A percentile compares a stretch with the other conserved stretches of the same genome.
Conservation (phyloP, 345 rosid species). For the Citrus reticulata region DNA sequence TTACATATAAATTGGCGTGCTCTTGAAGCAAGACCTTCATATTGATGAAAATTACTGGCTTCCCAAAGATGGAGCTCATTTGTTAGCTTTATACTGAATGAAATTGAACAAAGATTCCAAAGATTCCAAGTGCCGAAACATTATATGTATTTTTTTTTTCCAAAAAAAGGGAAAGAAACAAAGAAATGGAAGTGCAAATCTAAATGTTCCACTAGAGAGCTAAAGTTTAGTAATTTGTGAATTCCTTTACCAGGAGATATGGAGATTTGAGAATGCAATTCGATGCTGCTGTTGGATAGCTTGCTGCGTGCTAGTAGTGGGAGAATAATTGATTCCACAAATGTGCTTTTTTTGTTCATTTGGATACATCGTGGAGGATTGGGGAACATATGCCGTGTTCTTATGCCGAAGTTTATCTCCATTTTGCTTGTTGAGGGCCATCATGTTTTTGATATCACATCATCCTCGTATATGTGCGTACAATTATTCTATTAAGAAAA, state of each 20-base stretch:
- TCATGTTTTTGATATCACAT: no score
- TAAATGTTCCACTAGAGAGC: not conserved
- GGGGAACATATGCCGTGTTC: not conserved
- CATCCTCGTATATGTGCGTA: no score
- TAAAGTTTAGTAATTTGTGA: not conserved
- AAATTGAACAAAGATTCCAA: not conserved
- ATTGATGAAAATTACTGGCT: not conserved
- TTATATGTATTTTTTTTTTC: no score
- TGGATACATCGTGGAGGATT: not conserved
- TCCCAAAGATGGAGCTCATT: not conserved
- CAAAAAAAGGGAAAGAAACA: no score
- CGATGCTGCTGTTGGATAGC: not conserved
- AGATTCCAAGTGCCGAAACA: not conserved
- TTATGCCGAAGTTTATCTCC: not conserved
- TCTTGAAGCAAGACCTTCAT: not conserved
- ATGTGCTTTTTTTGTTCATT: constrained; percentile 1
- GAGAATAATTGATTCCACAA: not conserved
- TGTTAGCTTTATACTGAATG: not conserved
- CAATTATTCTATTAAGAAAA: no score
- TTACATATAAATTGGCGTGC: not conserved
- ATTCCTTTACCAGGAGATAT: not conserved
- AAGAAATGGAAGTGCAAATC: not conserved
- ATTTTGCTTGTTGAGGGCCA: not conserved
- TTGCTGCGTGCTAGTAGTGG: constrained; percentile 5
- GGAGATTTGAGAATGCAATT: not conserved